Conservation (phyloP, 164 flowering plant genomes). For the Nymphaea colorata region DNA sequence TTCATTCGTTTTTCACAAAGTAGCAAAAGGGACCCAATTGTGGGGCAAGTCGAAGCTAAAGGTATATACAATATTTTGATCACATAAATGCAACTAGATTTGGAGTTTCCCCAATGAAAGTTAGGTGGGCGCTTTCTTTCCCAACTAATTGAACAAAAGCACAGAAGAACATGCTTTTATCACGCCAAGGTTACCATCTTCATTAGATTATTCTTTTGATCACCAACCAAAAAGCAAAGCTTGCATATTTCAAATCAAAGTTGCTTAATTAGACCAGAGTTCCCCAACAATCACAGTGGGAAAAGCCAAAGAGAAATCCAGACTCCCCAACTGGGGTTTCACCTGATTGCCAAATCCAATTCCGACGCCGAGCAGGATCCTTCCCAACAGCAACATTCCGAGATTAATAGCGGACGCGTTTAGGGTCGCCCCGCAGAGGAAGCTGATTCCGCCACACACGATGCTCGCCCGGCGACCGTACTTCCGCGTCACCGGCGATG, state of each 20-base stretch:
- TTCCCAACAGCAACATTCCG: constrained; percentile 65
- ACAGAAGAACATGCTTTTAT: too few species aligned
- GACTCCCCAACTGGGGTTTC: neutral
- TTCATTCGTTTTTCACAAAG: too few species aligned
- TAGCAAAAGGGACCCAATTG: too few species aligned
- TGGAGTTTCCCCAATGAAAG: too few species aligned
- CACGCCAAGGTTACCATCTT: too few species aligned
- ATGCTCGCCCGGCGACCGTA: constrained; percentile 69
- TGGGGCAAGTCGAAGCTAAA: too few species aligned
- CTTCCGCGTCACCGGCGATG: constrained; percentile 61
- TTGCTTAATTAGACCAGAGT: neutral
- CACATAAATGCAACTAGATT: too few species aligned
- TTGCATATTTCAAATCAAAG: neutral
- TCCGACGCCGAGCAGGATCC: constrained; percentile 93
- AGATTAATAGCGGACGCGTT: constrained; percentile 62
- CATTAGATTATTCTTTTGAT: neutral
- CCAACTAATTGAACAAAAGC: too few species aligned
- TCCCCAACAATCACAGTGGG: neutral
- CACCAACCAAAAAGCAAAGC: neutral
- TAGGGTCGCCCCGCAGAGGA: constrained; percentile 58
- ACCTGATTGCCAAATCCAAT: constrained; percentile 97
- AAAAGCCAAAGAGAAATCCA: neutral
- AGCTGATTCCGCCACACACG: constrained; percentile 66
- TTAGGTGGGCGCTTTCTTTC: too few species aligned
- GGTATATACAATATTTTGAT: too few species aligned